Evolutionary conservation across 2,329 filamentous ascomycete genomes (phyloP).

Genomic region (Alternaria triticimaculans): DNA sequence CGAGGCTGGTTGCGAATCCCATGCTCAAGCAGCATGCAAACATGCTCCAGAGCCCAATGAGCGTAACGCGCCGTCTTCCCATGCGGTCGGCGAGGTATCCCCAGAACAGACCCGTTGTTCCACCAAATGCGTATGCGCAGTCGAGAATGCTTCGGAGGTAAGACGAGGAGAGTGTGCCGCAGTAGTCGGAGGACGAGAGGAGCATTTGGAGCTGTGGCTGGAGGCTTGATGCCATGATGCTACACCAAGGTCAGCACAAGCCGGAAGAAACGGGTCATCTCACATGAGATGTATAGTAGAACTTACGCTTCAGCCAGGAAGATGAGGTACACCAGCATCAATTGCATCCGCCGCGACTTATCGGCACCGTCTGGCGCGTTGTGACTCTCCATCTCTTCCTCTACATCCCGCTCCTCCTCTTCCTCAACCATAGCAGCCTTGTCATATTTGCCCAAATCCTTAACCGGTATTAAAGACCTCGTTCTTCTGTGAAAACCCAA

Average conservation of each 20-base stretch:
- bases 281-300: background rate
- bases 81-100: constrained; percentile 53
- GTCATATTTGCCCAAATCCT: constrained; percentile 52
- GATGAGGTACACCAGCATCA: constrained; percentile 54
- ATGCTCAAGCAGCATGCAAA: constrained; percentile 54
- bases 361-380: constrained; percentile 19
- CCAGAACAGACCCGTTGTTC: constrained; percentile 54
- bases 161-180: constrained; percentile 53
- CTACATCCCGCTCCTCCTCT: constrained; percentile 33
- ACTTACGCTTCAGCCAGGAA: constrained; percentile 57
- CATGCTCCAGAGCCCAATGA: constrained; percentile 54
- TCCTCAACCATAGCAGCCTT: constrained; percentile 42
- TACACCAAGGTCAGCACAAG: constrained; percentile 20
- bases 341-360: constrained; percentile 41
- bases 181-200: constrained; percentile 52
- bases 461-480: constrained; percentile 53
- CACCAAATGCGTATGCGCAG: constrained; percentile 57
- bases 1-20: constrained; percentile 55
- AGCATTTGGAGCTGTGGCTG: constrained; percentile 57
- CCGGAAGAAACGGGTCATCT: background rate
- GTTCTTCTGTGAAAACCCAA: constrained; percentile 53
- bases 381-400: constrained; percentile 39
- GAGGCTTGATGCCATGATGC: constrained; percentile 57
- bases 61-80: constrained; percentile 53
- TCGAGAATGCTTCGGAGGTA: constrained; percentile 57